Conservation (phyloP, 345 rosid species). For the Syzygium grande region DNA sequence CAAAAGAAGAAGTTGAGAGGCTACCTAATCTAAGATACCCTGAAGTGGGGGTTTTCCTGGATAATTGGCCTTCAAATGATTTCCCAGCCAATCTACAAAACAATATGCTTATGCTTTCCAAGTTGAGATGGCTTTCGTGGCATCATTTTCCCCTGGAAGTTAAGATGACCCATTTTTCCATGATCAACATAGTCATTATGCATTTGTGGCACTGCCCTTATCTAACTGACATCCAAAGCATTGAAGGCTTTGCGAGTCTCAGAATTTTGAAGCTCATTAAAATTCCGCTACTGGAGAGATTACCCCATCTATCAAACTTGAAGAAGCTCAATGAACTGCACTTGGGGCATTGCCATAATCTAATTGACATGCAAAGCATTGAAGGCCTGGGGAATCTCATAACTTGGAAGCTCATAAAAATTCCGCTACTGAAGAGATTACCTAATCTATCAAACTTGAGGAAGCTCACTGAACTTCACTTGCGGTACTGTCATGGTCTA, state of each 20-base stretch:
- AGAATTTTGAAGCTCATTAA: too few species aligned
- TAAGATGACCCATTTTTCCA: not conserved
- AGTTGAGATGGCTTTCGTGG: not conserved
- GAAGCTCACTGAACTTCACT: not conserved
- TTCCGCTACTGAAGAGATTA: not conserved
- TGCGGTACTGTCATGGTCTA: not conserved
- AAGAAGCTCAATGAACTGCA: not conserved
- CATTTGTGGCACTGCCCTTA: not conserved
- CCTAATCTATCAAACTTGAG: not conserved
- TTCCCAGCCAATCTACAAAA: constrained; percentile 10
- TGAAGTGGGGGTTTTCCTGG: not conserved
- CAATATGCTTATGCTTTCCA: not conserved
- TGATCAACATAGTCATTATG: not conserved
- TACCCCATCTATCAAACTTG: not conserved
- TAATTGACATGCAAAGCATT: not conserved
- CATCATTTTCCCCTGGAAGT: not conserved
- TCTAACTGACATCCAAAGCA: not conserved
- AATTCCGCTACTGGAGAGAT: too few species aligned
- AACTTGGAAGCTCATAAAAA: not conserved
- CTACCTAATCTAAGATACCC: not conserved
- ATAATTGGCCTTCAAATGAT: not conserved
- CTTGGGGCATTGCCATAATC: not conserved
- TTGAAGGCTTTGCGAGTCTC: not conserved
- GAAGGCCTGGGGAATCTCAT: not conserved
- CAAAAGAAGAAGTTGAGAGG: not conserved